Evolutionary conservation across 805 yeast genomes (phyloP), one percentile per base, ranked within the genome.

Genomic region (Yarrowia yakushimensis): DNA sequence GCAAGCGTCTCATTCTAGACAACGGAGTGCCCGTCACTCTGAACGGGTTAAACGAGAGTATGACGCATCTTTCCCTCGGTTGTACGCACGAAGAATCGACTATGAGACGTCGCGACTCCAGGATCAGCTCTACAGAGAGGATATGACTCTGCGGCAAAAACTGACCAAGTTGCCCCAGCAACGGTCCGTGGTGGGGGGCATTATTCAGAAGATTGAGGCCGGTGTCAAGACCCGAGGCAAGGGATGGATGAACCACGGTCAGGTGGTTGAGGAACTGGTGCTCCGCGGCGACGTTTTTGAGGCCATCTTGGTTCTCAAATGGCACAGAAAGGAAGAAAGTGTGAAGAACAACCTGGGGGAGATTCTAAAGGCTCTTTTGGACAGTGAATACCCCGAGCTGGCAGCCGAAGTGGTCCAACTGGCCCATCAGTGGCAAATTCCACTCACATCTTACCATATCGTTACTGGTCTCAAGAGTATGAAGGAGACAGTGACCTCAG

Each of bases 151-250:
- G 20, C 27, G 22, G 27, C 61, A 55, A 20, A 55, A 55, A 11
- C 46, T 55, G 36, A 39, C 61, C 15, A 13, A n/a, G 22, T 10
- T 55, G 3, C 61, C 61, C 10, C 36, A 39, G 15, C 61, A 55
- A 30, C 11, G 48, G 13, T 15, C 48, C 2, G 59, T 52, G 12
- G 31, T 52, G 1, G 59, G 59, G 8, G 59, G 59, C 1, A 36
- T 52, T 13, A 17, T 52, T 7, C 12, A 1, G 15, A 36, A 36
- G 25, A 52, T 52, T 8, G 59, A 52, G 5, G 25, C 33, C 4
- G n/a, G 31, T 10, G 59, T 52, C 11, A 52, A 34, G 12, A 52
- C 59, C 9, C 42, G 59, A 17, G 59, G 59, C n/a, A 52, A 34
- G 10, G 59, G 59, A 1, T 34, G 43, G 34, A 52, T 52, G 59